These are phyloP conservation scores for Saprolegnia diclina DNA, from an alignment of 352 stramenopile species.

Conservation along the genomic window DNA sequence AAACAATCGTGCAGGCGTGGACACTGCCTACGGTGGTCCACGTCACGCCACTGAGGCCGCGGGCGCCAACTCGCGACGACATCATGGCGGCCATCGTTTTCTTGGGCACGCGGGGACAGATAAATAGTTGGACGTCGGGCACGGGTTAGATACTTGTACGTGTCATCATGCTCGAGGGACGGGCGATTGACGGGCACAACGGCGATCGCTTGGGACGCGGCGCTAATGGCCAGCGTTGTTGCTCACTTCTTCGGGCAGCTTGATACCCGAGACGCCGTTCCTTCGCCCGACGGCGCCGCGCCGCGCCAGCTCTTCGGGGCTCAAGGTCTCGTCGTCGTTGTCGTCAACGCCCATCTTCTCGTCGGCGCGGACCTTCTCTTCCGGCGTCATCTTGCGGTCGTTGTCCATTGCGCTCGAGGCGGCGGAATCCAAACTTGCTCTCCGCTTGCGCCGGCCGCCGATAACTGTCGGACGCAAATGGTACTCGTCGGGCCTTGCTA, in stretches of 20 bases:
- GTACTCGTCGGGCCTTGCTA: not conserved
- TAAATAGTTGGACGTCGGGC: too few species aligned
- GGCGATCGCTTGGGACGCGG: not conserved
- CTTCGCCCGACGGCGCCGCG: conserved; percentile 20
- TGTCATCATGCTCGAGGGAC: too few species aligned
- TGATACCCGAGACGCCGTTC: conserved; percentile 25
- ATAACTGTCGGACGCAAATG: not conserved
- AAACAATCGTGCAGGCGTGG: too few species aligned
- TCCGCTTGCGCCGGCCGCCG: not conserved
- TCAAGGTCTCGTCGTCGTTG: conserved; percentile 19
- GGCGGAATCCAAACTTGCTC: not conserved
- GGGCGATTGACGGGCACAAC: not conserved
- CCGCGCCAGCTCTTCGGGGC: conserved; percentile 16
- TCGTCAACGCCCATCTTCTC: not conserved
- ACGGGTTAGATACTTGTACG: too few species aligned
- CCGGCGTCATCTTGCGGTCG: conserved; percentile 15
- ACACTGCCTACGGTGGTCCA: too few species aligned
- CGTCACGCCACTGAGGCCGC: too few species aligned
- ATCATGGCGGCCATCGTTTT: too few species aligned
- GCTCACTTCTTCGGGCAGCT: conserved; percentile 14
- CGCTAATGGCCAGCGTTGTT: conserved; percentile 1
- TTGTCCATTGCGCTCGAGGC: conserved; percentile 11
- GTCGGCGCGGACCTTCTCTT: conserved; percentile 1
- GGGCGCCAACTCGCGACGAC: too few species aligned
- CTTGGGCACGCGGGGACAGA: too few species aligned